A percentile compares a stretch with the other conserved stretches of the same genome.
Evolutionary conservation across 2,329 filamentous ascomycete genomes (phyloP).

Genomic region (Penicillium griseofulvum): DNA sequence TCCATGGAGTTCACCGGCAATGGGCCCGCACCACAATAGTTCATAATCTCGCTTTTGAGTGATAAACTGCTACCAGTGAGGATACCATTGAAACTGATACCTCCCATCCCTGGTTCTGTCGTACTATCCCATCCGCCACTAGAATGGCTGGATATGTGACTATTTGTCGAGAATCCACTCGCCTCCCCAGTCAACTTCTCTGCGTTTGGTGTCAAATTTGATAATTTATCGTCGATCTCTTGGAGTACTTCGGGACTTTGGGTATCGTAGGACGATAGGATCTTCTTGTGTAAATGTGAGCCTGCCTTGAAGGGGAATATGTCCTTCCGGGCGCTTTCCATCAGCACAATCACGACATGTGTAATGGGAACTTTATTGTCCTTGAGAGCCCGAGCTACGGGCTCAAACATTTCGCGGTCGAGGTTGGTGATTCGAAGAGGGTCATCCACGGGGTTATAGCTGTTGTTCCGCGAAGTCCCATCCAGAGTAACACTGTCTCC

Average conservation of each 20-base stretch:
- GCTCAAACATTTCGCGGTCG: constrained; percentile 25
- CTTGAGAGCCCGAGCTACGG: constrained; percentile 23
- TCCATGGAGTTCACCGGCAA: constrained; percentile 32
- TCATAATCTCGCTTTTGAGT: constrained; percentile 33
- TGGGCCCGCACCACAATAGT: constrained; percentile 32
- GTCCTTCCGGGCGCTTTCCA: constrained; percentile 35
- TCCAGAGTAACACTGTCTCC: neutral
- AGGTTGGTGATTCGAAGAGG: constrained; percentile 33
- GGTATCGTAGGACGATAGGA: constrained; percentile 24
- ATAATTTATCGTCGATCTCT: constrained; percentile 22
- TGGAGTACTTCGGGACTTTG: constrained; percentile 8
- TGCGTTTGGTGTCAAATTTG: constrained; percentile 29
- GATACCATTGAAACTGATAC: constrained; percentile 30
- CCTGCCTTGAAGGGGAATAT: constrained; percentile 31
- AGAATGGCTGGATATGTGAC: constrained; percentile 4
- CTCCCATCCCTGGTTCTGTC: constrained; percentile 28
- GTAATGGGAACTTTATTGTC: constrained; percentile 28
- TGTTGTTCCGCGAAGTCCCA: constrained; percentile 9
- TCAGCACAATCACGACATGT: constrained; percentile 30
- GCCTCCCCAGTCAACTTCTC: constrained; percentile 31
- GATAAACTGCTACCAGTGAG: constrained; percentile 32
- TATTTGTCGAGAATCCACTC: constrained; percentile 10
- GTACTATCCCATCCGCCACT: constrained; percentile 21
- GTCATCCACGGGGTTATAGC: constrained; percentile 30
- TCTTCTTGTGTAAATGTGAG: constrained; percentile 27